phyloP scores from a whole-genome alignment of 2,329 filamentous ascomycete species.

The Tolypocladium guangdongense region DNA sequence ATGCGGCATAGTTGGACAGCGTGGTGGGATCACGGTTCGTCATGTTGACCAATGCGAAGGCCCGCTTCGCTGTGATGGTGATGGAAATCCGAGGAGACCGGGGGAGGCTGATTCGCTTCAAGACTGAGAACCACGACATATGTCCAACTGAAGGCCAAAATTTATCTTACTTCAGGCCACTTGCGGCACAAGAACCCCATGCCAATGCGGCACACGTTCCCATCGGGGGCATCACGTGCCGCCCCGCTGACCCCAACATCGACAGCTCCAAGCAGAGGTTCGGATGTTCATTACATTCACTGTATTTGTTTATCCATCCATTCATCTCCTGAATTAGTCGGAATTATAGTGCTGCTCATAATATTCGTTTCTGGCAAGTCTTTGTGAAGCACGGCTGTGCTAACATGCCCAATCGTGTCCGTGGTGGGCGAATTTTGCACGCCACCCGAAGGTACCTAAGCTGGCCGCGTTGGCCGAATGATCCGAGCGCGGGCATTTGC shows the following conservation, averaged over 20 bases:
- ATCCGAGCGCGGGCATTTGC: too few relatives aligned
- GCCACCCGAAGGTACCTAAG: background rate
- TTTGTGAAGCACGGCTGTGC: background rate
- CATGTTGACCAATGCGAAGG: conserved; percentile 21
- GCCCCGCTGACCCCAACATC: background rate
- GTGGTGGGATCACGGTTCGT: conserved; percentile 70
- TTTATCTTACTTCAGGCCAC: background rate
- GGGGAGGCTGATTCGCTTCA: conserved; percentile 7
- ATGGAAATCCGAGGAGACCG: conserved; percentile 1
- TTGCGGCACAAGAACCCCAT: background rate
- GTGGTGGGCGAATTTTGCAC: too few relatives aligned
- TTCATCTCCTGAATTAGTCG: background rate
- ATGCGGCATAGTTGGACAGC: conserved; percentile 81
- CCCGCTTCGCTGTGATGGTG: background rate
- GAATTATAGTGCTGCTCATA: background rate
- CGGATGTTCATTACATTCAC: background rate
- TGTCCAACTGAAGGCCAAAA: background rate
- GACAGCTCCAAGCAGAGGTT: background rate
- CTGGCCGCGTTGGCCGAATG: too few relatives aligned
- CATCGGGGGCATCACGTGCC: background rate
- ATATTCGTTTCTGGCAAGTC: background rate
- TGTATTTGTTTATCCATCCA: too few relatives aligned
- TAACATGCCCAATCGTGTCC: background rate
- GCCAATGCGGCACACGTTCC: too few relatives aligned
- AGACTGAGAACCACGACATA: conserved; percentile 11